Percentiles rank a stretch among this genome's conserved stretches.
Evolutionary conservation across 2,329 filamentous ascomycete species (phyloP).

Genomic region (Helotiales sp.): DNA sequence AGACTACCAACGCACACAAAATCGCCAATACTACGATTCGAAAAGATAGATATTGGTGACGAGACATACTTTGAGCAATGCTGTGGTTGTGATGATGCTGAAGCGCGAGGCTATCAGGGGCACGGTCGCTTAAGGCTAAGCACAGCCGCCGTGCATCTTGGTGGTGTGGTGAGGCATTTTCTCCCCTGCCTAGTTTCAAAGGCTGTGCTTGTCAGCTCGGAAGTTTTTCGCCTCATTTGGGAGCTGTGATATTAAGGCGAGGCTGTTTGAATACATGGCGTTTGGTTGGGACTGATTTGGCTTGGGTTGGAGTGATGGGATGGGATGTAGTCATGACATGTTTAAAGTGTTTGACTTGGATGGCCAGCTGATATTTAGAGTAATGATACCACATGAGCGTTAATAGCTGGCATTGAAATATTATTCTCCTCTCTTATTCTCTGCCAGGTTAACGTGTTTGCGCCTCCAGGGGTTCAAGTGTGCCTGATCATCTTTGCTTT

Average conservation of each 20-base stretch:
- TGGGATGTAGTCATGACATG: background rate
- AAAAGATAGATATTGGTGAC: background rate
- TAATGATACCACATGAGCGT: background rate
- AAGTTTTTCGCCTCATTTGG: background rate
- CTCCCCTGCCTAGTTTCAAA: background rate
- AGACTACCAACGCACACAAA: conserved; percentile 14
- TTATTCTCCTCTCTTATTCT: too few species aligned
- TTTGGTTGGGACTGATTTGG: conserved; percentile 1
- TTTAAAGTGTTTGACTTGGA: background rate
- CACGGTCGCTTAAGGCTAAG: background rate
- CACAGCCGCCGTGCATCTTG: background rate
- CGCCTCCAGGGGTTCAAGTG: too few species aligned
- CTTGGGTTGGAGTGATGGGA: background rate
- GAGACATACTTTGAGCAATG: background rate
- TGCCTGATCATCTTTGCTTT: too few species aligned
- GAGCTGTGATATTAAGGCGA: background rate
- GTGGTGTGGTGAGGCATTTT: background rate
- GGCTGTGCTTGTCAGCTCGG: background rate
- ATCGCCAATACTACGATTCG: background rate
- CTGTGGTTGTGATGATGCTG: background rate
- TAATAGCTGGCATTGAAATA: too few species aligned
- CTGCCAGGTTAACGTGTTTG: too few species aligned
- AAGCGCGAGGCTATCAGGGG: background rate
- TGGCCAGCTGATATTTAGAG: background rate
- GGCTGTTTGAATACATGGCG: background rate